Percentiles rank a stretch among this genome's conserved stretches.
These are phyloP conservation scores for Metarhizium brunneum DNA, from an alignment of 2,329 filamentous ascomycete genomes.

Conservation along the genomic window DNA sequence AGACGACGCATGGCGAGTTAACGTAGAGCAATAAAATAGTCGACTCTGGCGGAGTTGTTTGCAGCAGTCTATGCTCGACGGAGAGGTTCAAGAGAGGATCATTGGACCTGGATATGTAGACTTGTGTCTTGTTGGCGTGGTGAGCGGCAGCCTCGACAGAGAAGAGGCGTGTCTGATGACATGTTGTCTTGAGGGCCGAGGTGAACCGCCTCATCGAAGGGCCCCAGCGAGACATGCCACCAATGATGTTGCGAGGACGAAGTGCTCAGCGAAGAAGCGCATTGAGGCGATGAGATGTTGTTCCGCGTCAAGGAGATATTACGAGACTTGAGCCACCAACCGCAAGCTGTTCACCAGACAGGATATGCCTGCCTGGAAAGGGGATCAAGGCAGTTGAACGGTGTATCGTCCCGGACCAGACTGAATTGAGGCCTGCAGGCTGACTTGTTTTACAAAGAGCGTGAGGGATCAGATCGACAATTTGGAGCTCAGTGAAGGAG, in stretches of 20 bases:
- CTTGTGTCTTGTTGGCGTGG: slow-evolving; percentile 45
- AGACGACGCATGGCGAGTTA: slow-evolving; percentile 79
- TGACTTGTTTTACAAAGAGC: no score
- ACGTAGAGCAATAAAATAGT: slow-evolving; percentile 79
- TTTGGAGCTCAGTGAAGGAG: not conserved
- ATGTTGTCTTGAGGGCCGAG: slow-evolving; percentile 2
- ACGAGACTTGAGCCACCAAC: not conserved
- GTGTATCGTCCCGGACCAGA: no score
- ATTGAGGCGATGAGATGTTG: not conserved
- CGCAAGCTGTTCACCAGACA: no score
- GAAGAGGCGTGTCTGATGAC: slow-evolving; percentile 12
- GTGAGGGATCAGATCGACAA: no score
- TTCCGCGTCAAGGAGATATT: not conserved
- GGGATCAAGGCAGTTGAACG: no score
- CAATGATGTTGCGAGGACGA: not conserved
- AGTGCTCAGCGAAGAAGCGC: not conserved
- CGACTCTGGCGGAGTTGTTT: slow-evolving; percentile 61
- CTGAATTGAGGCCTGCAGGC: no score
- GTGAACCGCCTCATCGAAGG: slow-evolving; percentile 5
- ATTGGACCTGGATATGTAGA: slow-evolving; percentile 60
- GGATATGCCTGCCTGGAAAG: no score
- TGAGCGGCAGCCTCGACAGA: slow-evolving; percentile 31
- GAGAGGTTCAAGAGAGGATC: slow-evolving; percentile 88
- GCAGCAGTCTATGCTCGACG: slow-evolving; percentile 83
- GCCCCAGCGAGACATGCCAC: slow-evolving; percentile 4